Evolutionary conservation across 2,329 filamentous ascomycete species (phyloP), one percentile per base, ranked within the genome.

Genomic region (Capronia epimyces): DNA sequence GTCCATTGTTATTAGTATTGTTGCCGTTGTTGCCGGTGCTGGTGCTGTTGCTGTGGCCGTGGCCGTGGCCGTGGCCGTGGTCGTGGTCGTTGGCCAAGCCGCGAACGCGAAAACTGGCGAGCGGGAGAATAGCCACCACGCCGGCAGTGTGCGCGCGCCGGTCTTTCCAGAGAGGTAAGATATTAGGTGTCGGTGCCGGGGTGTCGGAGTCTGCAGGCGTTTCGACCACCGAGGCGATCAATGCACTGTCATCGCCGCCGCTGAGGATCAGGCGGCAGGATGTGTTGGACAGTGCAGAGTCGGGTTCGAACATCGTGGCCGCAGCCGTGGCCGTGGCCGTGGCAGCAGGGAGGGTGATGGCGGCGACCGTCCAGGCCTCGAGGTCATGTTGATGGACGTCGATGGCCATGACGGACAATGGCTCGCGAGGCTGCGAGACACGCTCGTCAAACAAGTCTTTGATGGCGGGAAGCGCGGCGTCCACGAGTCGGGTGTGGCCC

Each of bases 51-150:
- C 29, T 32, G 29, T 3, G 7, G 3, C 29, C 7, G 3, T 7
- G 29, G n/a, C 13, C 29, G 13, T 7, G 7, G 7, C 7, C 29
- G 29, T 7, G 29, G n/a, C 13, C n/a, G 7, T 3, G n/a, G 29
- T 32, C n/a, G 13, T 27, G 5, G 24, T 27, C 24, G 10, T 27
- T 10, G 10, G 24, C 24, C n/a, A n/a, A n/a, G n/a, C n/a, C n/a
- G n/a, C n/a, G n/a, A 27, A 10, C 24, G 5, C 12, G 29, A n/a
- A 32, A 3, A 3, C 42, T n/a, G 16, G 21, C 64, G 2, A 95
- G 70, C 0, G 89, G 87, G 2, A 96, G 68, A 47, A 97, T 93
- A 1, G 88, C 82, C 0, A 90, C 95, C 1, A 97, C 86, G 9
- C 93, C 91, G 1, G 89, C 89, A 62, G 95, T 89, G 13, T 78